These are phyloP conservation scores for Cladorrhinum sp. DNA, from an alignment of 2,329 filamentous ascomycete genomes.

Conservation along the genomic window DNA sequence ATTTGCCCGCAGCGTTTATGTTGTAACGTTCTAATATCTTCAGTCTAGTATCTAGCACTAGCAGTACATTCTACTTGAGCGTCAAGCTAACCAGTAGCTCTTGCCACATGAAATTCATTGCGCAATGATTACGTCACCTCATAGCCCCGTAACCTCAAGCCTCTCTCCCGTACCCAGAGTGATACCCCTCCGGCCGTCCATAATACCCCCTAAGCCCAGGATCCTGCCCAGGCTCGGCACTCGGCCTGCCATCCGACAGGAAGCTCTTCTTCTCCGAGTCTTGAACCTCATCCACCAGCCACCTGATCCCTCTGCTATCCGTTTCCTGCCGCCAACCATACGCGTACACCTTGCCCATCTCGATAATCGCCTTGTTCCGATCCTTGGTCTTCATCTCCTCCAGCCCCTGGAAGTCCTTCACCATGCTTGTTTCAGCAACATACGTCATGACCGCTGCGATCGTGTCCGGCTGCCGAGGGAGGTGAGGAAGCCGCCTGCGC, in stretches of 20 bases:
- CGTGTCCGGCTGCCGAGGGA: constrained; percentile 26
- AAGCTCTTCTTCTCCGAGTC: constrained; percentile 16
- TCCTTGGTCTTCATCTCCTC: constrained; percentile 13
- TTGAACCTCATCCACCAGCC: constrained; percentile 22
- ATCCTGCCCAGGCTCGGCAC: not conserved
- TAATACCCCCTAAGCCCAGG: not conserved
- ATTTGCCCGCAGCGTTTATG: too few species aligned
- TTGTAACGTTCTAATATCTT: too few species aligned
- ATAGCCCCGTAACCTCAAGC: not conserved
- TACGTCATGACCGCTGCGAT: constrained; percentile 29
- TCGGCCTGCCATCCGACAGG: constrained; percentile 1
- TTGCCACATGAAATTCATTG: not conserved
- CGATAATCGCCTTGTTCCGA: constrained; percentile 17
- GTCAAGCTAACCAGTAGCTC: not conserved
- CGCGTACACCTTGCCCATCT: constrained; percentile 23
- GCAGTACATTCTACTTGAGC: too few species aligned
- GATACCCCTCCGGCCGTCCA: not conserved
- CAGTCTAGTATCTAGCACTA: too few species aligned
- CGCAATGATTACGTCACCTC: not conserved
- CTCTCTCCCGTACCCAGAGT: not conserved
- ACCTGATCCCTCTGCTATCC: constrained; percentile 15
- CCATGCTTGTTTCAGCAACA: constrained; percentile 25
- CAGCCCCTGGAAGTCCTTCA: constrained; percentile 20
- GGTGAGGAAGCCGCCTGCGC: constrained; percentile 22
- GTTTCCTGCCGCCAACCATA: constrained; percentile 22